Conservation (phyloP, 2,329 filamentous ascomycete genomes). For the Apiospora sp. region DNA sequence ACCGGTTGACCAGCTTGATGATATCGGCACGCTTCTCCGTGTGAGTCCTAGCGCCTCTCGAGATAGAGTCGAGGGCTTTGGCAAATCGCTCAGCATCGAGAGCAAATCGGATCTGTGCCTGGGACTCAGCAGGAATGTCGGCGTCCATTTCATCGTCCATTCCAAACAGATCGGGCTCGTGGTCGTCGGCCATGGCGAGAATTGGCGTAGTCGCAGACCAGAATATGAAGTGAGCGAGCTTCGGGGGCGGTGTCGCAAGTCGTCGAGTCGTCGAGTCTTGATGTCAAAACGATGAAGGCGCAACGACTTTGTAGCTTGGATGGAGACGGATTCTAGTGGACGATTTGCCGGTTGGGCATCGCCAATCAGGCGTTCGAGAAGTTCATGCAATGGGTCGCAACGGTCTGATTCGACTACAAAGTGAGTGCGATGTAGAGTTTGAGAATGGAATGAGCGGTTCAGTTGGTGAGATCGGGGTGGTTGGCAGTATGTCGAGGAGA, state of each 20-base stretch:
- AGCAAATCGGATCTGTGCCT: conserved; percentile 22
- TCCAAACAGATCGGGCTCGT: conserved; percentile 21
- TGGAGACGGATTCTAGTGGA: conserved; percentile 15
- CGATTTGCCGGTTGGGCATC: conserved; percentile 12
- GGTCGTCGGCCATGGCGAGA: conserved; percentile 11
- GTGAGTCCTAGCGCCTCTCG: conserved; percentile 55
- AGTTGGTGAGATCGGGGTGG: conserved; percentile 2
- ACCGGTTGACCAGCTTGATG: conserved; percentile 72
- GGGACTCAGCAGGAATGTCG: conserved; percentile 25
- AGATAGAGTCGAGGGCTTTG: conserved; percentile 79
- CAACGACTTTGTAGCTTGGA: conserved; percentile 2
- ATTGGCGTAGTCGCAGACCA: not conserved
- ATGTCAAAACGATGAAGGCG: not conserved
- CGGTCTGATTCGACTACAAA: not conserved
- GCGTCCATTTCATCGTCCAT: conserved; percentile 27
- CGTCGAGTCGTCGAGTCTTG: not conserved
- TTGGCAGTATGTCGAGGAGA: conserved; percentile 14
- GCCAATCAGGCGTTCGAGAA: conserved; percentile 4
- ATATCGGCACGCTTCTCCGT: conserved; percentile 70
- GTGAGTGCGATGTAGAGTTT: not conserved
- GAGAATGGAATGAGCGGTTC: not conserved
- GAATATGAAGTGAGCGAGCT: not conserved
- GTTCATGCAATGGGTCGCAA: conserved; percentile 2
- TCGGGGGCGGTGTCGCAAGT: not conserved
- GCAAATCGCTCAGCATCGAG: conserved; percentile 86